These are phyloP conservation scores for Gillenia trifoliata DNA, from an alignment of 306 rosid genomes.

Conservation along the genomic window DNA sequence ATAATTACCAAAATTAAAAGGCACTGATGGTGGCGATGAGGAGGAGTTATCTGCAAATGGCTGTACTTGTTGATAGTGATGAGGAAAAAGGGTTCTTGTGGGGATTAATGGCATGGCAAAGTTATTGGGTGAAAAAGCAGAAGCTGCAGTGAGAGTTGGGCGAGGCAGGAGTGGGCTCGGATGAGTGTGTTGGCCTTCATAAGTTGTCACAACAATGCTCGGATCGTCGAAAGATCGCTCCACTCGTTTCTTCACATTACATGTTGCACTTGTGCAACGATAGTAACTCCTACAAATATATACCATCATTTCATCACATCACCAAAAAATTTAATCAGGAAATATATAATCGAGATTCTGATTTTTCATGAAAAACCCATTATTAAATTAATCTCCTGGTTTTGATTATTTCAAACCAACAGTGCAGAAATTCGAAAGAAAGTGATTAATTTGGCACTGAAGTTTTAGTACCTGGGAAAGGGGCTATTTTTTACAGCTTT, in stretches of 20 bases:
- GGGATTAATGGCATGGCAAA: slow-evolving; percentile 24
- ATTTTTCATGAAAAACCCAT: neutral
- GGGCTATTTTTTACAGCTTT: slow-evolving; percentile 96
- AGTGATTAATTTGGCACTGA: neutral
- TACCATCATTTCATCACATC: neutral
- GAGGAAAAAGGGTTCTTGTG: neutral
- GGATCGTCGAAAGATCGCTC: slow-evolving; percentile 80
- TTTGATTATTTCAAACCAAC: neutral
- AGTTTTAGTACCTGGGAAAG: slow-evolving; percentile 67
- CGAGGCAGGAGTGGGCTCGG: slow-evolving; percentile 69
- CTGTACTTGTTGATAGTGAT: slow-evolving; percentile 12
- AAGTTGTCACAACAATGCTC: slow-evolving; percentile 75
- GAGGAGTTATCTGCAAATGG: neutral
- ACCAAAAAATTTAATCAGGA: neutral
- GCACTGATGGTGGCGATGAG: slow-evolving; percentile 1
- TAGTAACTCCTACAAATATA: slow-evolving; percentile 67
- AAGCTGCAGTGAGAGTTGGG: slow-evolving; percentile 26
- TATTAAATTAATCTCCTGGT: neutral
- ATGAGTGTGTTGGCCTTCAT: slow-evolving; percentile 90
- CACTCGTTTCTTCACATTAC: slow-evolving; percentile 90
- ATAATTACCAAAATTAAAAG: neutral
- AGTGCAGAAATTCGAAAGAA: neutral
- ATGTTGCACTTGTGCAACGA: slow-evolving; percentile 85
- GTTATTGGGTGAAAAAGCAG: neutral
- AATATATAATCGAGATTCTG: neutral